These are phyloP conservation scores for Talaromyces sp. DNA, from an alignment of 2,329 filamentous ascomycete species.

Conservation along the genomic window DNA sequence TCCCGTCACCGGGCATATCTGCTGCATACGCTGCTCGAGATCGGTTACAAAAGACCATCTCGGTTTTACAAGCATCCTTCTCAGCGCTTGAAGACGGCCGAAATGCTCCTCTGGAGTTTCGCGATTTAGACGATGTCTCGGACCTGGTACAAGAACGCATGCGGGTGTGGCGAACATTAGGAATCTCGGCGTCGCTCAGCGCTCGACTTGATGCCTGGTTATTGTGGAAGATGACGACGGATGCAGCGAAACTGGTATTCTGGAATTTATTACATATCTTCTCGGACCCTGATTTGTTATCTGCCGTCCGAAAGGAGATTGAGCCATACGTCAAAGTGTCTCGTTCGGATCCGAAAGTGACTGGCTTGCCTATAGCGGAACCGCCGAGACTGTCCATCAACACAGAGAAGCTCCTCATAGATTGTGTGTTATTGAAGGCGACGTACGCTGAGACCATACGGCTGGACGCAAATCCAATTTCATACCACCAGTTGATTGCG, in stretches of 20 bases:
- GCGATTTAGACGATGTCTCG: constrained; percentile 49
- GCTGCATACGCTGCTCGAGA: constrained; percentile 47
- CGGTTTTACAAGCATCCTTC: constrained; percentile 44
- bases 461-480: constrained; percentile 42
- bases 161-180: constrained; percentile 37
- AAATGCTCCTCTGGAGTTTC: constrained; percentile 43
- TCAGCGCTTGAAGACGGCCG: constrained; percentile 41
- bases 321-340: constrained; percentile 39
- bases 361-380: constrained; percentile 43
- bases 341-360: constrained; percentile 35
- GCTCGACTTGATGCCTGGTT: constrained; percentile 47
- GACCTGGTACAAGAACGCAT: constrained; percentile 44
- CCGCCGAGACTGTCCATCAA: constrained; percentile 43
- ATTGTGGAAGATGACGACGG: constrained; percentile 54
- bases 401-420: constrained; percentile 38
- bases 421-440: constrained; percentile 47
- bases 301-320: constrained; percentile 46
- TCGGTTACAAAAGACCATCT: constrained; percentile 40
- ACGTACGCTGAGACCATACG: constrained; percentile 48
- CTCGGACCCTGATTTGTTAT: constrained; percentile 38
- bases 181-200: constrained; percentile 31
- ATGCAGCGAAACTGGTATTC: constrained; percentile 51
- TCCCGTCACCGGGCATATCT: constrained; percentile 51
- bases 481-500: constrained; percentile 39
- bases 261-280: constrained; percentile 51